These are phyloP conservation scores for Eleusine indica DNA, from an alignment of 176 grass and related monocot species.

Conservation along the genomic window DNA sequence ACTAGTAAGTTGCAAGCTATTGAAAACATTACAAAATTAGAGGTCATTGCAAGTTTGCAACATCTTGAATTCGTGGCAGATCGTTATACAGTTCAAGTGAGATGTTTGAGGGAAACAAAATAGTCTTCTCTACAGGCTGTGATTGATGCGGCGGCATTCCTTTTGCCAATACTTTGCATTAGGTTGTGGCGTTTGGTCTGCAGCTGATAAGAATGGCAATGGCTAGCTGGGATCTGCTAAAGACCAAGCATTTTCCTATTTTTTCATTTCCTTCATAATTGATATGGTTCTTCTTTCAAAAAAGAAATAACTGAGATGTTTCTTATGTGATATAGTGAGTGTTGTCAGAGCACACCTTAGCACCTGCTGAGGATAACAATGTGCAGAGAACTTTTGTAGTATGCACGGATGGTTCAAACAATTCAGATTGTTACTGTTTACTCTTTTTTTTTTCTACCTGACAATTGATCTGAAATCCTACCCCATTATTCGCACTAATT, in stretches of 20 bases:
- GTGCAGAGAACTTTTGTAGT: not conserved
- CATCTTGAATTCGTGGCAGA: not conserved
- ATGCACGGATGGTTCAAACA: not conserved
- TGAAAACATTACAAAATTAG: not conserved
- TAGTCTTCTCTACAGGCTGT: not conserved
- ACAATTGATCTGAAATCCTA: not conserved
- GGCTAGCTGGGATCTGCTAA: not conserved
- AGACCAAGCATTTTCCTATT: not conserved
- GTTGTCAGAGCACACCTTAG: not conserved
- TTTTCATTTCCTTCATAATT: not conserved
- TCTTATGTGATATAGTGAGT: not conserved
- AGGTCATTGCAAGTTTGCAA: not conserved
- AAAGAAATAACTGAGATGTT: not conserved
- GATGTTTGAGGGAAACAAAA: slow-evolving; percentile 22
- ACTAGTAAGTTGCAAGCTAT: not conserved
- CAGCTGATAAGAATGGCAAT: not conserved
- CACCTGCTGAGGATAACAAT: not conserved
- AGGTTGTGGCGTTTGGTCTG: not conserved
- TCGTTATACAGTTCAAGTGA: not conserved
- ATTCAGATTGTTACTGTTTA: not conserved
- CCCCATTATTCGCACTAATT: not conserved
- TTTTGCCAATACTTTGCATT: not conserved
- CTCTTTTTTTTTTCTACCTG: too few relatives aligned
- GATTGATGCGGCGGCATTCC: not conserved
- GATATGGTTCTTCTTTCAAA: not conserved